phyloP scores from a whole-genome alignment of 306 rosid genomes.

The Vigna trinervia region DNA sequence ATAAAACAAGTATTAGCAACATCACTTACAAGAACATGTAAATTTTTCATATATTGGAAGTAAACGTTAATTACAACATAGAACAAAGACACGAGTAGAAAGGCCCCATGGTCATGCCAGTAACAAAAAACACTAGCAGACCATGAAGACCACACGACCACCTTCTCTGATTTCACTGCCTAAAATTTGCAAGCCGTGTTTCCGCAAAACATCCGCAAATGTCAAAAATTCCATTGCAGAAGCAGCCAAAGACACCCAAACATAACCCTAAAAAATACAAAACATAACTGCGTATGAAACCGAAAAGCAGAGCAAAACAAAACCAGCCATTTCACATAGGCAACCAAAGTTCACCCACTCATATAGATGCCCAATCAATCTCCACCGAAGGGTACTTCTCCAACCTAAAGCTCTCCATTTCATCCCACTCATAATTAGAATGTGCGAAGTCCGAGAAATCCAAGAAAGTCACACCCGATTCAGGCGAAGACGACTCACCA shows the following conservation, averaged over 20 bases:
- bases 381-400: constrained; percentile 88
- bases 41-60: constrained; percentile 14
- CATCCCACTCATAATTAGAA: constrained; percentile 53
- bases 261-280: constrained; percentile 31
- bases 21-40: not conserved
- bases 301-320: not conserved
- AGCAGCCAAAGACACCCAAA: constrained; percentile 46
- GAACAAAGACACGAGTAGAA: constrained; percentile 14
- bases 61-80: constrained; percentile 2
- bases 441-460: constrained; percentile 63
- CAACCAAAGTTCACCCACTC: not conserved
- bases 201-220: constrained; percentile 66
- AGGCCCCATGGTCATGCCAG: constrained; percentile 57
- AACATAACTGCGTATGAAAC: constrained; percentile 1
- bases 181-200: constrained; percentile 37
- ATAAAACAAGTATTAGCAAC: not conserved
- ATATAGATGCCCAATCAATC: constrained; percentile 89
- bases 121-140: constrained; percentile 64
- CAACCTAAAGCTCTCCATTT: constrained; percentile 57
- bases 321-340: constrained; percentile 1
- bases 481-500: constrained; percentile 67
- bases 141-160: constrained; percentile 36
- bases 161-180: constrained; percentile 24
- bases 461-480: constrained; percentile 55
- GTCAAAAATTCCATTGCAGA: constrained; percentile 80